These are phyloP conservation scores for Tulasnella sp. DNA, from an alignment of 768 basidiomycete genomes.

Conservation along the genomic window DNA sequence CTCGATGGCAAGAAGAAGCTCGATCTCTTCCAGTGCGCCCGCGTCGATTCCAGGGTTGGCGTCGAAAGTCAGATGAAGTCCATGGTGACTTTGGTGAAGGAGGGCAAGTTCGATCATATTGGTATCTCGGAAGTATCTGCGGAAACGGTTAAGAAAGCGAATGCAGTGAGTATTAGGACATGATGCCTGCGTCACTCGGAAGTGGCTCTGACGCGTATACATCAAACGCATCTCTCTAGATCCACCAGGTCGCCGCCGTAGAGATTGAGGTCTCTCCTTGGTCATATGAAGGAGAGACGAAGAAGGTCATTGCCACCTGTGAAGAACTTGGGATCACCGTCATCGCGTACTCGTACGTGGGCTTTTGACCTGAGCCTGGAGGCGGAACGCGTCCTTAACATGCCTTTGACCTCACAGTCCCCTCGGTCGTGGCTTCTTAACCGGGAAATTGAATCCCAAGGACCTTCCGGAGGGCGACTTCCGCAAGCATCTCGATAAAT, in stretches of 20 bases:
- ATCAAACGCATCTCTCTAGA: constrained; percentile 19
- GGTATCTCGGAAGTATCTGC: constrained; percentile 46
- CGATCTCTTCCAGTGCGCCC: constrained; percentile 48
- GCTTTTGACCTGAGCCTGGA: too few relatives aligned
- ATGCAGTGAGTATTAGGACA: constrained; percentile 25
- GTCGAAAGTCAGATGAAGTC: constrained; percentile 36
- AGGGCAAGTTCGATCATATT: constrained; percentile 49
- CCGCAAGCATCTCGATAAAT: constrained; percentile 30
- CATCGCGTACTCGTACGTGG: constrained; percentile 44
- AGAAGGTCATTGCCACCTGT: constrained; percentile 43
- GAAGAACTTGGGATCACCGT: constrained; percentile 45
- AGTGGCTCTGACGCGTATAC: constrained; percentile 25
- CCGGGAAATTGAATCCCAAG: constrained; percentile 36
- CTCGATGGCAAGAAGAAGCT: constrained; percentile 44
- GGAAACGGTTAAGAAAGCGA: constrained; percentile 33
- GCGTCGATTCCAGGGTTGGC: constrained; percentile 33
- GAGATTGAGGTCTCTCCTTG: constrained; percentile 60
- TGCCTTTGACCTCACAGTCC: too few relatives aligned
- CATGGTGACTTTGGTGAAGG: constrained; percentile 37
- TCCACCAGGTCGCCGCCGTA: constrained; percentile 39
- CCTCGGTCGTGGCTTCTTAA: constrained; percentile 42
- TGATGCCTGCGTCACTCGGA: constrained; percentile 28
- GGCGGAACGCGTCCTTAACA: too few relatives aligned
- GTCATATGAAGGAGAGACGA: constrained; percentile 42
- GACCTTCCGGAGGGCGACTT: constrained; percentile 35